Base-by-base conservation (phyloP, 2,329 filamentous ascomycete species). In the Rosellinia necatrix region DNA sequence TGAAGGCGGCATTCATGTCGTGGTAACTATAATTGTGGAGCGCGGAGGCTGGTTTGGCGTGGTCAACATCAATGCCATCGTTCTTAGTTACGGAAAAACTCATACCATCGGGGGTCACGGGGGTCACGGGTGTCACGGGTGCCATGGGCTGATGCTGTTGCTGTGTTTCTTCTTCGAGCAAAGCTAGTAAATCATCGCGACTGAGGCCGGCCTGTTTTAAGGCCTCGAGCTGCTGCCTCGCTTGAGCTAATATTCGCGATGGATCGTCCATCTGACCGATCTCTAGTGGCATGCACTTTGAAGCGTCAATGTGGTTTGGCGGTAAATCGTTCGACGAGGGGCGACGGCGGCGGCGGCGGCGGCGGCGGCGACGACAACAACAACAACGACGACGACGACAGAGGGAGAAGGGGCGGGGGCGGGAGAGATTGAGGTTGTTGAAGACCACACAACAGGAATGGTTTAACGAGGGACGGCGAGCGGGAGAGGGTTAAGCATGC, bases 181-280 rank as follows among this genome's bases (percentile, higher is more conserved):
- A 58, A 15, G 68, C 68, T 38, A 70, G 47, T 37, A 71, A 38
- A 17, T 63, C 65, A 54, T 69, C 64, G 46, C 65, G 66, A 49
- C 68, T 71, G 7, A 71, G 64, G 37, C 69, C 69, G n/a, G 68
- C 66, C 53, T 71, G 66, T 56, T 70, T 71, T 43, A 71, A 58
- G 57, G 69, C 69, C 53, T 70, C 68, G 49, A 71, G 64, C 48
- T 70, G 68, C 53, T 68, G 60, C 58, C 68, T 66, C 49, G 68
- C 69, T 59, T 69, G 65, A 38, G 66, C 69, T 37, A 71, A 40
- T 56, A 68, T 68, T 56, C 67, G 64, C 56, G 68, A 69, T 22
- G 68, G 66, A 58, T 71, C 64, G 52, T 68, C 67, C 66, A 69
- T 69, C 61, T 61, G 17, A 54, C 38, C 50, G 34, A 34, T 43